Conservation (phyloP, 164 flowering plant genomes). For the Vitis labrusca region DNA sequence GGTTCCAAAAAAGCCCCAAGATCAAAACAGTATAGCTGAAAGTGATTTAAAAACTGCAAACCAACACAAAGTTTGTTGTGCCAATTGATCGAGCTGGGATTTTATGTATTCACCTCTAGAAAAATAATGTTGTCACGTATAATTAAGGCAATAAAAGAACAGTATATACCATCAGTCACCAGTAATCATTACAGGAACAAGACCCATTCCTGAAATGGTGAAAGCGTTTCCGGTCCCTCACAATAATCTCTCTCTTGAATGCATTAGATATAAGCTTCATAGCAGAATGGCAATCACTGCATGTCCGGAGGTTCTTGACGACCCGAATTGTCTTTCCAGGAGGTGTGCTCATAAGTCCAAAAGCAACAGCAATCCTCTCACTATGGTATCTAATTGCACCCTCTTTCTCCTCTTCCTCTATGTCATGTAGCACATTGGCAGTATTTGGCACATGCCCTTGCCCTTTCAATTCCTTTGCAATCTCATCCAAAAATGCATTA, state of each 20-base stretch:
- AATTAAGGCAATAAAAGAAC: not conserved
- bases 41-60: not conserved
- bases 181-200: constrained; percentile 43
- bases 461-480: constrained; percentile 20
- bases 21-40: not conserved
- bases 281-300: constrained; percentile 33
- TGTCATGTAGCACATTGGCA: constrained; percentile 33
- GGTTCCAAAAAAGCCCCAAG: not conserved
- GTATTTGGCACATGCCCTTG: constrained; percentile 32
- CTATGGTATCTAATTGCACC: constrained; percentile 35
- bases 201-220: constrained; percentile 38
- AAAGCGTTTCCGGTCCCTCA: constrained; percentile 41
- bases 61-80: not conserved
- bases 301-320: constrained; percentile 40
- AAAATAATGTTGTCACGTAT: not conserved
- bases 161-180: constrained; percentile 21
- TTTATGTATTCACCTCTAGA: not conserved
- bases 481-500: constrained; percentile 27
- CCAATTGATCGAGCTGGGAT: not conserved
- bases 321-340: constrained; percentile 32
- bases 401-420: constrained; percentile 50
- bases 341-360: constrained; percentile 36
- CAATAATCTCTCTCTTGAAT: constrained; percentile 30
- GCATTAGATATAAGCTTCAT: constrained; percentile 32
- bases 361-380: constrained; percentile 45